These are phyloP conservation scores for Parastagonospora nodorum DNA, from an alignment of 2,329 filamentous ascomycete species.

Conservation along the genomic window DNA sequence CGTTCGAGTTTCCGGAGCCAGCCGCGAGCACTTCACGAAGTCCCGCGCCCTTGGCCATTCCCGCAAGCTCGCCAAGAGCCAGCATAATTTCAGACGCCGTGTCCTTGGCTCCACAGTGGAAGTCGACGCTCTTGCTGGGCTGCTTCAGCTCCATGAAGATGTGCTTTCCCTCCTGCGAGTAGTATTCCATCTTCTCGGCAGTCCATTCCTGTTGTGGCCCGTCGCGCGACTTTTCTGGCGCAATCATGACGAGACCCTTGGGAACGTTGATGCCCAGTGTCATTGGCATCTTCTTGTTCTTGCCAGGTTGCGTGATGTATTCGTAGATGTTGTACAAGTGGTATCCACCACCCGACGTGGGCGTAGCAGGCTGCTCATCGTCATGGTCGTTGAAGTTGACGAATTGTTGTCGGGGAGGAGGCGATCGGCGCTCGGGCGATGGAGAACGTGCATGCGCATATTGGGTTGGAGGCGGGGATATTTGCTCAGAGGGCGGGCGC, in stretches of 20 bases:
- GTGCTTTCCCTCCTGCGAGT: slow-evolving; percentile 97
- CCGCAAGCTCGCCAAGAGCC: slow-evolving; percentile 85
- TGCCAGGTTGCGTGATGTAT: slow-evolving; percentile 95
- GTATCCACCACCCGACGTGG: slow-evolving; percentile 74
- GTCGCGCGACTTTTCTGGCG: slow-evolving; percentile 81
- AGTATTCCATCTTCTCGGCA: slow-evolving; percentile 93
- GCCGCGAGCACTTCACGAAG: slow-evolving; percentile 86
- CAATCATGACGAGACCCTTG: slow-evolving; percentile 87
- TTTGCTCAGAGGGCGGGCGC: slow-evolving; percentile 63
- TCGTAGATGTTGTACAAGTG: slow-evolving; percentile 97
- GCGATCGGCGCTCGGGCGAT: slow-evolving; percentile 34
- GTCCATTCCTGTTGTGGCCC: slow-evolving; percentile 91
- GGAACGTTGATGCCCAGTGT: slow-evolving; percentile 90
- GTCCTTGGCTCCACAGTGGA: slow-evolving; percentile 96
- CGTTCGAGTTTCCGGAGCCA: slow-evolving; percentile 64
- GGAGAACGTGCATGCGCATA: slow-evolving; percentile 49
- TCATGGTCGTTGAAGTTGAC: slow-evolving; percentile 51
- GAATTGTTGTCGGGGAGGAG: slow-evolving; percentile 43
- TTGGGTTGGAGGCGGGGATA: slow-evolving; percentile 55
- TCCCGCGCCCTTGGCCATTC: slow-evolving; percentile 80
- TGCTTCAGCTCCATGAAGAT: slow-evolving; percentile 92
- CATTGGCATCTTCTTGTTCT: slow-evolving; percentile 98
- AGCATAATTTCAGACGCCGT: slow-evolving; percentile 92
- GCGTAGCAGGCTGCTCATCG: slow-evolving; percentile 47
- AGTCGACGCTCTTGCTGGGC: slow-evolving; percentile 93